These are phyloP conservation scores for slime mould (Dictyostelium discoideum) DNA, from an alignment of 78 protist species.

Conservation along the genomic window dicty_2.7 NC_007088.5:4941001-4941500, in stretches of 20 bases:
- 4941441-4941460: slow-evolving; percentile 73
- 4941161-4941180: slow-evolving; percentile 17
- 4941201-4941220: slow-evolving; percentile 33
- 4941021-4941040: slow-evolving; percentile 16
- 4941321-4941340: slow-evolving; percentile 33
- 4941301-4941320: slow-evolving; percentile 19
- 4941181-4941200: slow-evolving; percentile 25
- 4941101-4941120: not conserved
- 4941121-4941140: slow-evolving; percentile 14
- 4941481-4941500: slow-evolving; percentile 72
- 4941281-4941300: slow-evolving; percentile 50
- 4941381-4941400: too few species aligned
- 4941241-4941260: slow-evolving; percentile 55
- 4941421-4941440: not conserved
- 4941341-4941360: slow-evolving; percentile 64
- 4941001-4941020: slow-evolving; percentile 48
- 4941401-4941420: not conserved
- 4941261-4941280: slow-evolving; percentile 23
- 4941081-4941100: not conserved
- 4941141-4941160: slow-evolving; percentile 23
- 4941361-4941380: too few species aligned
- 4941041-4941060: slow-evolving; percentile 69
- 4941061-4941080: not conserved
- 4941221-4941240: slow-evolving; percentile 58
- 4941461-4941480: slow-evolving; percentile 77